Evolutionary conservation across 1,139 yeast genomes (phyloP).

Genomic region (Suhomyces anneliseae): DNA sequence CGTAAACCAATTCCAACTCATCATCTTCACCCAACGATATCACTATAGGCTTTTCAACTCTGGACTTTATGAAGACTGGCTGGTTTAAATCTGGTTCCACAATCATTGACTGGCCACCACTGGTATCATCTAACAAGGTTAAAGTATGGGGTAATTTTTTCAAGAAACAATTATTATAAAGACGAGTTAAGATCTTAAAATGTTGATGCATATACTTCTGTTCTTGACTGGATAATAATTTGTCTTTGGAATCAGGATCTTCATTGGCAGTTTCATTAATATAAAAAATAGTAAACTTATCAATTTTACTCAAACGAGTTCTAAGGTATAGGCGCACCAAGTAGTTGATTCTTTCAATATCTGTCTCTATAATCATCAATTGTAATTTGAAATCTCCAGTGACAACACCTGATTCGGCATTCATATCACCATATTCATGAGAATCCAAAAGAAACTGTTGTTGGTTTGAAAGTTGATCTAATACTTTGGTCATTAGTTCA

Average conservation of each 20-base stretch:
- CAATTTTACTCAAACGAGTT: conserved; percentile 72
- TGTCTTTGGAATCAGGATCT: conserved; percentile 22
- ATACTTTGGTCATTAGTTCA: conserved; percentile 54
- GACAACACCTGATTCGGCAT: conserved; percentile 39
- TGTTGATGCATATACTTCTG: conserved; percentile 57
- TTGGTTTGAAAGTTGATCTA: conserved; percentile 63
- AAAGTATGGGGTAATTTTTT: conserved; percentile 64
- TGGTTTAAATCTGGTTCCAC: conserved; percentile 71
- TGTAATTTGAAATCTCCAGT: conserved; percentile 73
- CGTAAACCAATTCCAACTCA: conserved; percentile 58
- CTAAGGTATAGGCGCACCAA: conserved; percentile 77
- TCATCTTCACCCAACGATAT: conserved; percentile 46
- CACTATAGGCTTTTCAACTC: conserved; percentile 27
- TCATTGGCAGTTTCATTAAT: conserved; percentile 29
- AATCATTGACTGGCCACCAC: conserved; percentile 78
- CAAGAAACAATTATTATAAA: conserved; percentile 70
- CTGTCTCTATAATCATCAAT: conserved; percentile 84
- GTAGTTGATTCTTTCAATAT: conserved; percentile 82
- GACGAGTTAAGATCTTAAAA: conserved; percentile 58
- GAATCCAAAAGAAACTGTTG: conserved; percentile 70
- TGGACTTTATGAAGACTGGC: conserved; percentile 73
- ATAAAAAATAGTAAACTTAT: conserved; percentile 62
- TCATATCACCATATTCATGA: conserved; percentile 48
- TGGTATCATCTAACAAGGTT: conserved; percentile 73
- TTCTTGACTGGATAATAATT: conserved; percentile 58